Conservation (phyloP, 2,329 filamentous ascomycete species). For the Colletotrichum sp. region DNA sequence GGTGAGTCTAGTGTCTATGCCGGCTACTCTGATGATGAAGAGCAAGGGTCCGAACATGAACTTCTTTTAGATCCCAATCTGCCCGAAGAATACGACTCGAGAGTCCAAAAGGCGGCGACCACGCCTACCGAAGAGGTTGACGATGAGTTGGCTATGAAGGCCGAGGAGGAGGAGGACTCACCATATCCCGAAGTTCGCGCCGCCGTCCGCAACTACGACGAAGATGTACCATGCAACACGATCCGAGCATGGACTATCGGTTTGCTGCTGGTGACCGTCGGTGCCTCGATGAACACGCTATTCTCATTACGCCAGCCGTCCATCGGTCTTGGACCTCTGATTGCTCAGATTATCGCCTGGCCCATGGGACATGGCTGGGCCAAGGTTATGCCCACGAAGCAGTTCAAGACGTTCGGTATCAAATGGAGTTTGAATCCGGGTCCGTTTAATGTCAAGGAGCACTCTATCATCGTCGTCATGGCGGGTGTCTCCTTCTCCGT, state of each 20-base stretch:
- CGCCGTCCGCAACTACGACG: conserved; percentile 68
- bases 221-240: conserved; percentile 70
- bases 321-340: conserved; percentile 64
- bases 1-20: conserved; percentile 40
- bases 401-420: conserved; percentile 57
- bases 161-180: conserved; percentile 58
- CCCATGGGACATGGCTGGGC: conserved; percentile 68
- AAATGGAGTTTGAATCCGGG: conserved; percentile 68
- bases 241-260: conserved; percentile 70
- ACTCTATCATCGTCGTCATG: conserved; percentile 72
- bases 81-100: conserved; percentile 47
- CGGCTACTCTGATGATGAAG: conserved; percentile 45
- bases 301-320: conserved; percentile 67
- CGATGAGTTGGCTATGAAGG: conserved; percentile 36
- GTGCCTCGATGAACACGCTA: conserved; percentile 67
- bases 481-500: conserved; percentile 73
- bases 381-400: conserved; percentile 52
- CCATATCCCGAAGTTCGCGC: conserved; percentile 71
- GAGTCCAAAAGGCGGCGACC: conserved; percentile 21
- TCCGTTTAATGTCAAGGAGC: conserved; percentile 75
- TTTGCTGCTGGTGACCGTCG: conserved; percentile 57
- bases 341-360: conserved; percentile 69
- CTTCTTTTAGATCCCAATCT: conserved; percentile 60
- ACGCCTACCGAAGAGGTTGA: conserved; percentile 28
- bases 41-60: conserved; percentile 57